These are phyloP conservation scores for Carex kokanica DNA, from an alignment of 176 grass and related monocot genomes.

Conservation along the genomic window DNA sequence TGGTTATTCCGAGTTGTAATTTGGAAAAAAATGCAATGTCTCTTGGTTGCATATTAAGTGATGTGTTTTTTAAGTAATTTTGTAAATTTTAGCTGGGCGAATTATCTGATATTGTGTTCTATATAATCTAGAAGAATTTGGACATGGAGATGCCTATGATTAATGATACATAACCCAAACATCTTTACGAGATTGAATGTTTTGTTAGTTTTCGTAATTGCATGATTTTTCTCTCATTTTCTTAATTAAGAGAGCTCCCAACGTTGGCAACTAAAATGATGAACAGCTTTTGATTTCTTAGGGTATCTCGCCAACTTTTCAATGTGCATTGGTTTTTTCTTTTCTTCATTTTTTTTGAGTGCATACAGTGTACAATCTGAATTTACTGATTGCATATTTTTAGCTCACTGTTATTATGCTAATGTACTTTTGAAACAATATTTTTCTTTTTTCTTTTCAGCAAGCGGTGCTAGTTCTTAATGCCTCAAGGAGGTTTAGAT, in stretches of 20 bases:
- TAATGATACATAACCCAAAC: background rate
- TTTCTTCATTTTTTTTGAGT: background rate
- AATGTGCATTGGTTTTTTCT: background rate
- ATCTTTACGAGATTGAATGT: background rate
- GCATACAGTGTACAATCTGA: background rate
- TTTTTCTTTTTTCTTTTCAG: constrained; percentile 39
- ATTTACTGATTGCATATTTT: background rate
- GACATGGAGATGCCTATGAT: background rate
- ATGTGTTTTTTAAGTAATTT: background rate
- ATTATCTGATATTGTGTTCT: background rate
- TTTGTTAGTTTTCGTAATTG: constrained; percentile 2
- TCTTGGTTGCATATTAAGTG: background rate
- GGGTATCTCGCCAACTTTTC: background rate
- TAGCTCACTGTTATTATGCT: constrained; percentile 19
- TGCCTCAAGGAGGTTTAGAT: constrained; percentile 95
- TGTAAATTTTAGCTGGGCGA: background rate
- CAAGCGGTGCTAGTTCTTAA: constrained; percentile 93
- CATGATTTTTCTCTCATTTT: background rate
- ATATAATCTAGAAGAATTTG: background rate
- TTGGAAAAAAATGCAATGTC: background rate
- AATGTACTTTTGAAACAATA: constrained; percentile 15
- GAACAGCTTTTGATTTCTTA: background rate
- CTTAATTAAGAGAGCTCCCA: background rate
- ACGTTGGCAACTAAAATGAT: background rate
- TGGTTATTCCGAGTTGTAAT: background rate